A percentile compares a stretch with the other conserved stretches of the same genome.
These are phyloP conservation scores for Cyclotella cryptica DNA, from an alignment of 108 stramenopile genomes.

Conservation along the genomic window DNA sequence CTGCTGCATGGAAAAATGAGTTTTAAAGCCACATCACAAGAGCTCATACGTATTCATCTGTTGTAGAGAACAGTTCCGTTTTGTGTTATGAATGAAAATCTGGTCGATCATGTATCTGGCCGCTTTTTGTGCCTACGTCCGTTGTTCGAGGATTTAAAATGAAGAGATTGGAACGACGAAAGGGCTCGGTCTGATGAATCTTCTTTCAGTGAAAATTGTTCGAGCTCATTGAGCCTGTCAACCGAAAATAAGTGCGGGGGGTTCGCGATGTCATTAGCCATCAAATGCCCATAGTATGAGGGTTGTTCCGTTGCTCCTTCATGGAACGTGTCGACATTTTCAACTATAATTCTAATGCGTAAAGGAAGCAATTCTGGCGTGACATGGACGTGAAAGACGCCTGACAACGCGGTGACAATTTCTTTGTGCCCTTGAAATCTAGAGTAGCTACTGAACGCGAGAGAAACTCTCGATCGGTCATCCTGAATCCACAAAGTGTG, in stretches of 20 bases:
- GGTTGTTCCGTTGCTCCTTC: constrained; percentile 41
- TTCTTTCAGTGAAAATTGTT: too few relatives aligned
- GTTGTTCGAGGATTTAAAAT: too few relatives aligned
- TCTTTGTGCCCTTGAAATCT: not conserved
- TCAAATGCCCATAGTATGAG: constrained; percentile 54
- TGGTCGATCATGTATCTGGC: too few relatives aligned
- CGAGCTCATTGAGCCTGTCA: too few relatives aligned
- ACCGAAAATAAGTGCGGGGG: constrained; percentile 55
- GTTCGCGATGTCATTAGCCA: constrained; percentile 65
- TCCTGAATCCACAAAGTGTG: constrained; percentile 63
- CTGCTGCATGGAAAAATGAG: too few relatives aligned
- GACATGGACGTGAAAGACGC: not conserved
- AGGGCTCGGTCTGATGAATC: too few relatives aligned
- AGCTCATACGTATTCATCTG: too few relatives aligned
- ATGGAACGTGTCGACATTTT: constrained; percentile 63
- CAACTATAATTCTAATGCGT: constrained; percentile 63
- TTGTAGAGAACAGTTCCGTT: too few relatives aligned
- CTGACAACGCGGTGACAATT: constrained; percentile 2
- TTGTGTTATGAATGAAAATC: too few relatives aligned
- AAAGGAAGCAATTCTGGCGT: constrained; percentile 4
- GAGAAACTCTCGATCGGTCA: constrained; percentile 49
- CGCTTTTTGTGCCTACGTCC: too few relatives aligned
- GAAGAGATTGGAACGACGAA: too few relatives aligned
- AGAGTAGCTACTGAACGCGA: constrained; percentile 53
- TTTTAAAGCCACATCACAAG: too few relatives aligned